These are phyloP conservation scores for Tolypocladium inflatum DNA, from an alignment of 2,329 filamentous ascomycete species.

Conservation along the genomic window DNA sequence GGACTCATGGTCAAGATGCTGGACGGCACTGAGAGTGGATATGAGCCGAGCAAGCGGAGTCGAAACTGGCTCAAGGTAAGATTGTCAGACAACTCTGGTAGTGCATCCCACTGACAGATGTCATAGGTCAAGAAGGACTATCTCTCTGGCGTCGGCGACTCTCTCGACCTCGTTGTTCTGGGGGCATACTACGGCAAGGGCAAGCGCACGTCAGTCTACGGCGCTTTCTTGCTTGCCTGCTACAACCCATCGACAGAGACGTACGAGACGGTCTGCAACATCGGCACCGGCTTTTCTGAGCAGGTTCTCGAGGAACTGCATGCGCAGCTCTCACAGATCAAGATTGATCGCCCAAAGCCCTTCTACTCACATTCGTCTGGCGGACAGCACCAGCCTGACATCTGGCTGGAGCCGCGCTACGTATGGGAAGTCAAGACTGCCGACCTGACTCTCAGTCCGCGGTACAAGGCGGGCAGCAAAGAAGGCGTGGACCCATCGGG, in stretches of 20 bases:
- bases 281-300: slow-evolving; percentile 94
- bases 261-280: slow-evolving; percentile 97
- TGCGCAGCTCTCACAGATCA: slow-evolving; percentile 60
- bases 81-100: not conserved
- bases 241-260: slow-evolving; percentile 72
- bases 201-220: slow-evolving; percentile 92
- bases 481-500: slow-evolving; percentile 66
- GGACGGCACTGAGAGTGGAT: slow-evolving; percentile 83
- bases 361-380: slow-evolving; percentile 84
- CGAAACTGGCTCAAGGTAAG: slow-evolving; percentile 93
- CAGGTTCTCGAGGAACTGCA: slow-evolving; percentile 85
- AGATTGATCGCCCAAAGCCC: slow-evolving; percentile 85
- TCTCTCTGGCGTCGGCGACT: slow-evolving; percentile 86
- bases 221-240: slow-evolving; percentile 89
- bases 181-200: slow-evolving; percentile 92
- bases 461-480: slow-evolving; percentile 83
- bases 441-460: slow-evolving; percentile 82
- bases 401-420: slow-evolving; percentile 91
- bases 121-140: slow-evolving; percentile 92
- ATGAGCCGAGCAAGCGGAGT: slow-evolving; percentile 91
- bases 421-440: slow-evolving; percentile 99
- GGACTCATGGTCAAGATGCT: slow-evolving; percentile 99
- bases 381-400: slow-evolving; percentile 88
- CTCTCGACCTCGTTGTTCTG: slow-evolving; percentile 88
- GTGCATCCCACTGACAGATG: not conserved